phyloP scores from a whole-genome alignment of 768 basidiomycete genomes.

The Mycena polygramma region DNA sequence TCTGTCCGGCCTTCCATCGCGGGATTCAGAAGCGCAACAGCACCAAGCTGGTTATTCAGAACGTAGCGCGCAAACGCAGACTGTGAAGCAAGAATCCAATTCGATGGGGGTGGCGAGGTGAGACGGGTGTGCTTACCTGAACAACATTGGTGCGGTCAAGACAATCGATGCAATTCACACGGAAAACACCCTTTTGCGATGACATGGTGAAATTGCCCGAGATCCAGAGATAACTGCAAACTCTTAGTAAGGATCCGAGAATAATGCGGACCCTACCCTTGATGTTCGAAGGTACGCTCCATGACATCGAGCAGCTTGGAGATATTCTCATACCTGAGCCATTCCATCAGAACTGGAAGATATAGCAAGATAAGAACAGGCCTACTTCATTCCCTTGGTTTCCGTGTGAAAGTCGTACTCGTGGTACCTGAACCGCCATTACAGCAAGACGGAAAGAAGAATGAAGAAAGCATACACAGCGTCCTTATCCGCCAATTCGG shows the following conservation, averaged over 20 bases:
- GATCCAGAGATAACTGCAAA: conserved; percentile 83
- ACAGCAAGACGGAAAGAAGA: neutral
- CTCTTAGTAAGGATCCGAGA: conserved; percentile 9
- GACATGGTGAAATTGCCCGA: conserved; percentile 78
- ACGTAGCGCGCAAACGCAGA: conserved; percentile 93
- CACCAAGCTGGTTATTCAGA: conserved; percentile 80
- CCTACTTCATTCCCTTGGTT: conserved; percentile 94
- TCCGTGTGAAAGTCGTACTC: conserved; percentile 96
- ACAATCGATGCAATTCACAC: conserved; percentile 96
- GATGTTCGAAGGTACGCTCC: conserved; percentile 79
- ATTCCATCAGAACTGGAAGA: conserved; percentile 25
- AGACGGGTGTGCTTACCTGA: conserved; percentile 62
- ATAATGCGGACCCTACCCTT: conserved; percentile 67
- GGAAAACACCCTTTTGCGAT: conserved; percentile 87
- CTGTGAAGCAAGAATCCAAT: conserved; percentile 51
- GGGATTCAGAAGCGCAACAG: conserved; percentile 75
- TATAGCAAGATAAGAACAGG: conserved; percentile 17
- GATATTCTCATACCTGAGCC: conserved; percentile 87
- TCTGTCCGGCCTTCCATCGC: conserved; percentile 66
- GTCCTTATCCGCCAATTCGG: conserved; percentile 67
- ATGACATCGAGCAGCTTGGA: conserved; percentile 79
- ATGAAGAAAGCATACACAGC: conserved; percentile 60
- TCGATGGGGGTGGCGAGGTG: neutral
- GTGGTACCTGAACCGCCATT: conserved; percentile 63
- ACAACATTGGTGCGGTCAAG: conserved; percentile 96